Evolutionary conservation across 495 filamentous ascomycete species (phyloP).

Genomic region (Pseudoneurospora amorphoporcata): DNA sequence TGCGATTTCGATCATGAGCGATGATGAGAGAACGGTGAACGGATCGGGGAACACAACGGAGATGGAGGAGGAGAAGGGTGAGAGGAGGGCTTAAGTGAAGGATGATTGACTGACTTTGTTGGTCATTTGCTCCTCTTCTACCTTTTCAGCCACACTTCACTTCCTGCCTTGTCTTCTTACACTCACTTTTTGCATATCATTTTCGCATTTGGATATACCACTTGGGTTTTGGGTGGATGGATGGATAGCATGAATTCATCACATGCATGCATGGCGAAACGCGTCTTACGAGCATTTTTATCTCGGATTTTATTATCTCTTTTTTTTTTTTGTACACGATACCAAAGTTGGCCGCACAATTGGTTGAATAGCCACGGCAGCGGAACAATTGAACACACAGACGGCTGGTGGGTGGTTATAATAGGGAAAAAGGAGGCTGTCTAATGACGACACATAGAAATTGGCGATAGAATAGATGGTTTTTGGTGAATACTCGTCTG

Average conservation of each 20-base stretch:
- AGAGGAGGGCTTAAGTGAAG: conserved; percentile 1
- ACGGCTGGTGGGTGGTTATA: background rate
- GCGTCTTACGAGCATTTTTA: background rate
- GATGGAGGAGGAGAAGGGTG: conserved; percentile 5
- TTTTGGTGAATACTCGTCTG: background rate
- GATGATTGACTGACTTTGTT: background rate
- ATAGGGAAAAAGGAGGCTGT: background rate
- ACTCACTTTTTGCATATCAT: background rate
- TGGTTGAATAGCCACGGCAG: background rate
- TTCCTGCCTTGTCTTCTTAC: background rate
- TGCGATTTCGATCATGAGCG: conserved; percentile 5
- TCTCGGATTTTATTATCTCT: background rate
- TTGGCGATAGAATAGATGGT: background rate
- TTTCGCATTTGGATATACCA: background rate
- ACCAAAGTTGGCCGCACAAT: background rate
- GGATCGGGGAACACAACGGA: background rate
- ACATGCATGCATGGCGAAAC: background rate
- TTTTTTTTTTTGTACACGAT: background rate
- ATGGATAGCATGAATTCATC: background rate
- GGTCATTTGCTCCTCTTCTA: background rate
- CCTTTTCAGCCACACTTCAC: background rate
- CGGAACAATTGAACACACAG: background rate
- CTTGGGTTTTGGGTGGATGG: background rate
- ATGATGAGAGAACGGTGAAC: conserved; percentile 14
- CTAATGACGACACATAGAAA: background rate